phyloP scores from a whole-genome alignment of 108 stramenopile genomes.

The Poteriospumella lacustris region DNA sequence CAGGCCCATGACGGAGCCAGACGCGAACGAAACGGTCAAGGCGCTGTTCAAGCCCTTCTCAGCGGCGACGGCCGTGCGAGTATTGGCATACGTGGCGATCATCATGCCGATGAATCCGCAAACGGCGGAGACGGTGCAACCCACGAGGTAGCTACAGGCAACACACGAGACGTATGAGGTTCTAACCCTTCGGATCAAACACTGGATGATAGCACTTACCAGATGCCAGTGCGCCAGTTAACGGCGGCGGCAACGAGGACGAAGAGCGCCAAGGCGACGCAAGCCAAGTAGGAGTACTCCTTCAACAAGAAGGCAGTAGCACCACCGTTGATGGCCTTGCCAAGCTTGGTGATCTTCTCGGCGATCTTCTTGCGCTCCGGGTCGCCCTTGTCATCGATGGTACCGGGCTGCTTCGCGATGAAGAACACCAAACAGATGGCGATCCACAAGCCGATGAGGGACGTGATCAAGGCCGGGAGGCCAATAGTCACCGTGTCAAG shows the following conservation, averaged over 20 bases:
- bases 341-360: background rate
- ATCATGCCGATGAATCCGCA: constrained; percentile 3
- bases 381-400: background rate
- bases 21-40: background rate
- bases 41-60: constrained; percentile 23
- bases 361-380: background rate
- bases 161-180: too few relatives aligned
- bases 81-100: constrained; percentile 2
- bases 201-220: too few relatives aligned
- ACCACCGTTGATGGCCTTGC: background rate
- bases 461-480: background rate
- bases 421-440: background rate
- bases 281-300: constrained; percentile 12
- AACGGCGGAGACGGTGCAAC: constrained; percentile 12
- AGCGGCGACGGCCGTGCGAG: constrained; percentile 23
- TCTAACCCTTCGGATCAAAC: too few relatives aligned
- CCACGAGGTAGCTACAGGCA: constrained; percentile 17
- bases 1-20: constrained; percentile 24
- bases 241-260: constrained; percentile 11
- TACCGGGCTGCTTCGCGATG: background rate
- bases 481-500: background rate
- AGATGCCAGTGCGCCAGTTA: constrained; percentile 15
- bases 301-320: constrained; percentile 1
- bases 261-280: background rate
- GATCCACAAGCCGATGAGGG: background rate